Evolutionary conservation across 768 basidiomycete genomes (phyloP), one percentile per base, ranked within the genome.

Genomic region (Phylloporus sp.): DNA sequence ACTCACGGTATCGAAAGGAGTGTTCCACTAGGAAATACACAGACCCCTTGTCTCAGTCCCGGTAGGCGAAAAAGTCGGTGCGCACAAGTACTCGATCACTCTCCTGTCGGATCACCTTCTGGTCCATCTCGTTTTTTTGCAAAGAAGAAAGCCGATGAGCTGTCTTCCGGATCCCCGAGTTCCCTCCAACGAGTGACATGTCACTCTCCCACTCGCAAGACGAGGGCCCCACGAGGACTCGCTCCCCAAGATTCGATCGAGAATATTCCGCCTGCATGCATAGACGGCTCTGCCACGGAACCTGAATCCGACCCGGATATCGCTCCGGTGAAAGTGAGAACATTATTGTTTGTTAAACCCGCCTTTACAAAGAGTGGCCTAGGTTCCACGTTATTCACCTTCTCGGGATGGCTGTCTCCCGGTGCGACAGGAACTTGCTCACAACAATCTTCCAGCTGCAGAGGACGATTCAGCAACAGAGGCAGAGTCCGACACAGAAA

Each of bases 401-500:
- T n/a, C 43, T 50, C 47, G 10, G 22, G 43, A 50, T n/a, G 16
- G 4, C 15, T 27, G 24, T 42, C 16, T 16, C 24, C 26, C 41
- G 26, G 27, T 41, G 24, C 16, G 24, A 9, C 40, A 3, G 9
- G 22, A 24, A 40, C n/a, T n/a, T n/a, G n/a, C n/a, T n/a, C 32
- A 8, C 15, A 26, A 23, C n/a, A 42, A n/a, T 5, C 24, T 7
- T n/a, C 41, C 41, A 15, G 10, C n/a, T n/a, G 15, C 1, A 11
- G 58, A 56, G 18, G 63, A 67, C 29, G 67, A 67, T 24, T 69
- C 67, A 18, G 61, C 53, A 18, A 69, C 67, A 4, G 67, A 69
- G 49, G 60, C 70, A 29, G 69, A 72, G 41, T 71, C 69, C 16
- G 69, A 69, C 22, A 61, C 60, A 16, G 59, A 65, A 5, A 65